Evolutionary conservation across 2,329 filamentous ascomycete genomes (phyloP).

Genomic region (Paracorniculantispora psalliotae): DNA sequence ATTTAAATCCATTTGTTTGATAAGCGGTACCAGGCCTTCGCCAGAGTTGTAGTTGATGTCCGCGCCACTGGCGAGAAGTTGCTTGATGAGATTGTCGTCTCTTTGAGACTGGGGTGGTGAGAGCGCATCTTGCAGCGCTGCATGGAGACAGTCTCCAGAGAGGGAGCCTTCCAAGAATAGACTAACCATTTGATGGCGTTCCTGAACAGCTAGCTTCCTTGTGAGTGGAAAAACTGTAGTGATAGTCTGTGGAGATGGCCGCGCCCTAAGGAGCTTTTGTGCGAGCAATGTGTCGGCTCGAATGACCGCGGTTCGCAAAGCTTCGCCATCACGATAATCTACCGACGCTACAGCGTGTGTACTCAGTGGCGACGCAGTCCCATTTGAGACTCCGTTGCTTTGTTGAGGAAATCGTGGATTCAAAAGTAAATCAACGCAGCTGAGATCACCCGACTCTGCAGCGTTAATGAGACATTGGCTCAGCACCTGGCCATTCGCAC

Average conservation of each 20-base stretch:
- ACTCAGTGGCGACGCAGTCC: slow-evolving; percentile 29
- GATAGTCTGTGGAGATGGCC: slow-evolving; percentile 44
- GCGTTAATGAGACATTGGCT: slow-evolving; percentile 48
- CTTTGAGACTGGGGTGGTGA: slow-evolving; percentile 41
- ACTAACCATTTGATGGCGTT: slow-evolving; percentile 45
- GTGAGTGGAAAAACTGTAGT: slow-evolving; percentile 45
- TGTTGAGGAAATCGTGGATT: slow-evolving; percentile 40
- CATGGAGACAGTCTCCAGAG: slow-evolving; percentile 41
- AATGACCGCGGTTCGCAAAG: slow-evolving; percentile 44
- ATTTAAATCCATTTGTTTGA: slow-evolving; percentile 42
- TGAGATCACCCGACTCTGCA: slow-evolving; percentile 41
- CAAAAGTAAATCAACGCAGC: slow-evolving; percentile 45
- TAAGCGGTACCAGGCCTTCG: slow-evolving; percentile 42
- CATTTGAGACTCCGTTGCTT: slow-evolving; percentile 14
- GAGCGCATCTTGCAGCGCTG: slow-evolving; percentile 49
- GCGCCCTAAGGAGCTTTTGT: slow-evolving; percentile 40
- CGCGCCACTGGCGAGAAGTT: slow-evolving; percentile 47
- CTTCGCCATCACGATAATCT: slow-evolving; percentile 47
- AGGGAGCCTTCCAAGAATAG: slow-evolving; percentile 46
- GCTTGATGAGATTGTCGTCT: slow-evolving; percentile 47
- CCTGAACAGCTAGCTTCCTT: slow-evolving; percentile 34
- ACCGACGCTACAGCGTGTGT: slow-evolving; percentile 47
- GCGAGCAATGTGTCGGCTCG: slow-evolving; percentile 41
- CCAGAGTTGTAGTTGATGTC: slow-evolving; percentile 52
- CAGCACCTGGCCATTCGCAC: slow-evolving; percentile 42